Evolutionary conservation across 257 asterid genomes (phyloP).

Genomic region (Handroanthus guayacan): DNA sequence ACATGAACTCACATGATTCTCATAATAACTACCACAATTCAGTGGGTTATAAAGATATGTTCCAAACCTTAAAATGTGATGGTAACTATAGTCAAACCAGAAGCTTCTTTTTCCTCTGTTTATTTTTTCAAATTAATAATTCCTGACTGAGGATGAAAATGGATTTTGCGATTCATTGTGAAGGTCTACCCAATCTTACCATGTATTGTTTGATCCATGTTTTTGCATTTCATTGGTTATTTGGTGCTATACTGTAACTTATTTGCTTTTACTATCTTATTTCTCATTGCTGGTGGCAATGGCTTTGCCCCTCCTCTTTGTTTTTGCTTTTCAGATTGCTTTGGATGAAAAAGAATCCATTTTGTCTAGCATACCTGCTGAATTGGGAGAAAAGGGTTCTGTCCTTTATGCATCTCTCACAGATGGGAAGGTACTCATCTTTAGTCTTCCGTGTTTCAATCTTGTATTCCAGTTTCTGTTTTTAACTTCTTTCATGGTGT

Average conservation of each 20-base stretch:
- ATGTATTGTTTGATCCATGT: neutral
- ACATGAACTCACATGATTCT: no score
- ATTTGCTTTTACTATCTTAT: neutral
- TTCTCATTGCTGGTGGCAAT: conserved; percentile 14
- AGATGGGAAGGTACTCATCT: conserved; percentile 77
- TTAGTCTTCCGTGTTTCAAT: conserved; percentile 15
- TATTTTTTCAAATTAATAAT: conserved; percentile 8
- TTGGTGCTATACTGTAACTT: no score
- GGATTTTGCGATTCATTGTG: conserved; percentile 1
- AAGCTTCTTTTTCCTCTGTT: neutral
- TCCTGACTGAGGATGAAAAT: neutral
- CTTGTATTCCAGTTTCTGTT: neutral
- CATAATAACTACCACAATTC: conserved; percentile 1
- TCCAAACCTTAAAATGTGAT: neutral
- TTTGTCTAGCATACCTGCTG: conserved; percentile 79
- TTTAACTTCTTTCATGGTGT: neutral
- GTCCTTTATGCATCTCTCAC: conserved; percentile 76
- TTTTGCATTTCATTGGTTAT: neutral
- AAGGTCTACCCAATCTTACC: neutral
- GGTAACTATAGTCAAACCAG: neutral
- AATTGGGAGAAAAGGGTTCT: conserved; percentile 77
- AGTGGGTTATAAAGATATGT: conserved; percentile 23
- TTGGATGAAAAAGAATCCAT: conserved; percentile 79
- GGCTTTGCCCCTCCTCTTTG: neutral
- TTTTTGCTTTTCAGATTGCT: conserved; percentile 68